Base-by-base conservation (phyloP, 495 filamentous ascomycete genomes). In the Penicillium coffeae region DNA sequence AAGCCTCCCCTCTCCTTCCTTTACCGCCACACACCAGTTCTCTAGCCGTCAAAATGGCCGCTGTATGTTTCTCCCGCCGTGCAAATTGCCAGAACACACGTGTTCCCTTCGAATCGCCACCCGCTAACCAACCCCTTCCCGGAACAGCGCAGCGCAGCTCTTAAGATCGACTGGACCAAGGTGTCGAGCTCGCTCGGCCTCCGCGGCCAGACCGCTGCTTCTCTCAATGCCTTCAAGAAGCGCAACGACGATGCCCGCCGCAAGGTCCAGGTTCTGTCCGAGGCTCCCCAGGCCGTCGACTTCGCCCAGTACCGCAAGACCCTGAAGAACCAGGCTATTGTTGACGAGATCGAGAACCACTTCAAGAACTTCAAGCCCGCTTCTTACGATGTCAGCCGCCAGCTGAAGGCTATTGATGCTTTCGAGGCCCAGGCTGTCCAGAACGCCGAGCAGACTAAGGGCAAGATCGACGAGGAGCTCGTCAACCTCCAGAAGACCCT, bases 161-260 rank as follows among this genome's bases (percentile, higher is more conserved):
- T 92, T 74, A 99, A 96, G 83, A 84, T 99, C 81, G 93, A 99
- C 83, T 99, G 94, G 94, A 79, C 77, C 73, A 89, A 89, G 75
- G 81, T 97, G 65, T 83, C 84, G 70, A 82, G 78, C 69, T 91
- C 89, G 61, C 90, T 99, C 63, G 92, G 93, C 63, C 88, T 99
- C 70, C 89, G 87, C 74, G 94, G 94, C 65, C 87, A 88, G 73
- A 99, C 94, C 55, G 89, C 86, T 49, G 72, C 85, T 55, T 85
- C 91, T 45, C 88, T 99, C 42, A 84, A 89, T 66, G 76, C 88
- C 57, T 99, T 99, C 86, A 99, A 99, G 80, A 92, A 95, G 84
- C 93, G 94, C 74, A 96, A 97, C 79, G 94, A 99, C 58, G 91
- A 97, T 64, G 91, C 88, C 66, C 92, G 93, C 75, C 91, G 94